phyloP scores from a whole-genome alignment of 148 eudicot genomes.

The Cornus florida region DNA sequence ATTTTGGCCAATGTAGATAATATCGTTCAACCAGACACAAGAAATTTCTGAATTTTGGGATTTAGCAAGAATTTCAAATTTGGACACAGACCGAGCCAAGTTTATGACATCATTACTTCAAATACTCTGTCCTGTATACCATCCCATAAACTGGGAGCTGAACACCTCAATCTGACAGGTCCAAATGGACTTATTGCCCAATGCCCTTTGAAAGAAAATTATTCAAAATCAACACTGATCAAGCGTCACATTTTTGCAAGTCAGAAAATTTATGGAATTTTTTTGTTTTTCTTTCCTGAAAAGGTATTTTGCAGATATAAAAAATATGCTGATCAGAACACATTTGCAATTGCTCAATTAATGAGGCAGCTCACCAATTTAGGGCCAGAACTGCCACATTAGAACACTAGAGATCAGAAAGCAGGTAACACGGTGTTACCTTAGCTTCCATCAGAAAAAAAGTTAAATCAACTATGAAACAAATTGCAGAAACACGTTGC shows the following conservation, averaged over 20 bases:
- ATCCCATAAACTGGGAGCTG: not conserved
- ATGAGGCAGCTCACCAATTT: not conserved
- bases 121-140: not conserved
- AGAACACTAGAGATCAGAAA: not conserved
- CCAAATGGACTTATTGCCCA: not conserved
- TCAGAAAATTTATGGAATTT: not conserved
- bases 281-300: not conserved
- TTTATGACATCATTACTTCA: too few species aligned
- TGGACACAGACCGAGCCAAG: not conserved
- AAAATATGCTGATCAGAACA: not conserved
- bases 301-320: not conserved
- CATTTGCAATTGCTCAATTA: not conserved
- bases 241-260: not conserved
- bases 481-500: not conserved
- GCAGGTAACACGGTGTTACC: not conserved
- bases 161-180: not conserved
- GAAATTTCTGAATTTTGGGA: not conserved
- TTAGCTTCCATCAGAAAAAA: not conserved
- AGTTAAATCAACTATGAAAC: not conserved
- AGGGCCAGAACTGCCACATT: not conserved
- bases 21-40: too few species aligned
- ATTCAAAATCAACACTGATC: not conserved
- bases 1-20: not conserved
- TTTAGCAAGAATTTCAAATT: not conserved
- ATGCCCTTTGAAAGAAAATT: not conserved